These are phyloP conservation scores for Didymella arachidicola DNA, from an alignment of 2,329 filamentous ascomycete genomes.

Conservation along the genomic window DNA sequence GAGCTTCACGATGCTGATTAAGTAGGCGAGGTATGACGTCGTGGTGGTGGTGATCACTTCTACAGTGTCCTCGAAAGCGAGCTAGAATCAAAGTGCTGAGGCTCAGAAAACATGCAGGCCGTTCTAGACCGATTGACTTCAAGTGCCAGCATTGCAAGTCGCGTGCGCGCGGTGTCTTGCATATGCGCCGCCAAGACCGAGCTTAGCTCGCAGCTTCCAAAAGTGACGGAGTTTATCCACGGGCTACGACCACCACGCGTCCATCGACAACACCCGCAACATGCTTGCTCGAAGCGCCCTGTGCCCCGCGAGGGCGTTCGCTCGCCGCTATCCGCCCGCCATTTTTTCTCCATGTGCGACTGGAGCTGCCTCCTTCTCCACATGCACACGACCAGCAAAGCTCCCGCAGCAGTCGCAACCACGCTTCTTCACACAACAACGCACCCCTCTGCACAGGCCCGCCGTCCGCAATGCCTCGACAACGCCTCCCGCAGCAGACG, in stretches of 20 bases:
- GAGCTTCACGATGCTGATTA: conserved; percentile 13
- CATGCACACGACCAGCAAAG: conserved; percentile 38
- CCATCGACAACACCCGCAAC: conserved; percentile 18
- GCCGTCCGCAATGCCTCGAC: conserved; percentile 38
- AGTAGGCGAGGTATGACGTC: conserved; percentile 22
- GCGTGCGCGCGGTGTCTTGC: conserved; percentile 6
- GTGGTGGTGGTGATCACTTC: conserved; percentile 4
- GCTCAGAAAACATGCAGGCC: background rate
- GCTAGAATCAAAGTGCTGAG: background rate
- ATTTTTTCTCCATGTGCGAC: conserved; percentile 36
- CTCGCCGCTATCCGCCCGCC: conserved; percentile 38
- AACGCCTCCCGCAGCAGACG: conserved; percentile 25
- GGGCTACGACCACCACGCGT: conserved; percentile 1
- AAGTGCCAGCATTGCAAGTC: background rate
- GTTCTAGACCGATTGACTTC: background rate
- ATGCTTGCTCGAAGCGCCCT: conserved; percentile 46
- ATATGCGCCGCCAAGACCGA: conserved; percentile 13
- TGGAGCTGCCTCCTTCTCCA: conserved; percentile 38
- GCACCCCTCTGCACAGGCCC: conserved; percentile 15
- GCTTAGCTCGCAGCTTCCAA: conserved; percentile 17
- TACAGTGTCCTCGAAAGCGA: background rate
- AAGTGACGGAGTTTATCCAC: conserved; percentile 1
- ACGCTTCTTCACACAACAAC: conserved; percentile 22
- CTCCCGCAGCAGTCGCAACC: conserved; percentile 29
- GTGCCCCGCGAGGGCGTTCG: conserved; percentile 43